Percentiles rank a stretch among this genome's conserved stretches.
Evolutionary conservation across 2,329 filamentous ascomycete genomes (phyloP).

Genomic region (Fusarium metavorans): DNA sequence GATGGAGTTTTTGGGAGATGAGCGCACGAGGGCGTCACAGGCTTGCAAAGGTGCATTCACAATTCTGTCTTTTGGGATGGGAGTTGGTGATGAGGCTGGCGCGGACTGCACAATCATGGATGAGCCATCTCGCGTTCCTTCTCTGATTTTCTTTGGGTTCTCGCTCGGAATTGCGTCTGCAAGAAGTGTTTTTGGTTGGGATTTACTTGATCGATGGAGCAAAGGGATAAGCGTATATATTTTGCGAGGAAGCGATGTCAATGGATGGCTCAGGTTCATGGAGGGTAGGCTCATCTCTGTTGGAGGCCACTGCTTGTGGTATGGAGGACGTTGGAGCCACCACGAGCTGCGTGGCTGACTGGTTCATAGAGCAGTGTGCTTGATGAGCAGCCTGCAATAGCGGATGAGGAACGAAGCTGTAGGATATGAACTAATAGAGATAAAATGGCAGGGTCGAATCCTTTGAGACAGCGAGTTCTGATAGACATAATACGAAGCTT

Average conservation of each 20-base stretch:
- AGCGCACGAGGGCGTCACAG: conserved; percentile 38
- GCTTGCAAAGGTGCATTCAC: conserved; percentile 37
- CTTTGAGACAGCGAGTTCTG: conserved; percentile 3
- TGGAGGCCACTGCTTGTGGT: not conserved
- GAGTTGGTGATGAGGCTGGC: conserved; percentile 28
- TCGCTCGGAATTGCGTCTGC: conserved; percentile 21
- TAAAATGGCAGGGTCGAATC: conserved; percentile 25
- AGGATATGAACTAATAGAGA: conserved; percentile 43
- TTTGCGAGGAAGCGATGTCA: conserved; percentile 21
- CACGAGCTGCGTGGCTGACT: not conserved
- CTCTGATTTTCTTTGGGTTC: conserved; percentile 19
- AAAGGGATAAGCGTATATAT: conserved; percentile 41
- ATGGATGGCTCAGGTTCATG: conserved; percentile 6
- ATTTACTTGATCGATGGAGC: conserved; percentile 36
- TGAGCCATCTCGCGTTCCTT: conserved; percentile 21
- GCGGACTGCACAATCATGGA: conserved; percentile 27
- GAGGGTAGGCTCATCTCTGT: conserved; percentile 1
- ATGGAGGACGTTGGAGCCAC: not conserved
- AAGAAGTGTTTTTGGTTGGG: conserved; percentile 25
- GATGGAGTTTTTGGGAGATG: conserved; percentile 50
- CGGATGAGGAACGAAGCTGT: conserved; percentile 32
- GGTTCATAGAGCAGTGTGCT: conserved; percentile 4
- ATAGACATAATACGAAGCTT: conserved; percentile 24
- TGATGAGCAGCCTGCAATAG: conserved; percentile 12
- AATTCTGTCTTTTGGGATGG: conserved; percentile 31